Base-by-base conservation (phyloP, 202 grass and related monocot genomes). In the Bolboschoenoplectus hybrid region DNA sequence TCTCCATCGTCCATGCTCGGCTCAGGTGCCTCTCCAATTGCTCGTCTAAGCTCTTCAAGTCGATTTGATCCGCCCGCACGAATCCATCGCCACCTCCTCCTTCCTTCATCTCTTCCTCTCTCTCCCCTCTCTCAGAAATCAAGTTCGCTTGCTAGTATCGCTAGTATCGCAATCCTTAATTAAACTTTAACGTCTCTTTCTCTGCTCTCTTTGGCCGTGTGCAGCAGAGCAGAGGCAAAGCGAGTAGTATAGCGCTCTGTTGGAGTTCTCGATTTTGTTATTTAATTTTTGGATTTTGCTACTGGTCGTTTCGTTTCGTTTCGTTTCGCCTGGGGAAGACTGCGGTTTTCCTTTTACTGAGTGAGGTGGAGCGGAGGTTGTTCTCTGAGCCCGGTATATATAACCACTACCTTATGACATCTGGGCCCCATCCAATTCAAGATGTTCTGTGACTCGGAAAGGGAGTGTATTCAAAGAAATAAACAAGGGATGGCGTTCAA, bases 21-120 rank as follows among this genome's bases (percentile, higher is more conserved):
- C 89, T 84, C 73, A 98, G 89, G 86, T 98, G 93, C 93, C 93
- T 92, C 89, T 96, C 96, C 56, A 98, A 85, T 80, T 98, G 96
- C 87, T 98, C 96, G 89, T 98, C 96, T 68, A 98, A 82, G 91
- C 91, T 98, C 90, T 95, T 98, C 78, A 98, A 92, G 86, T 98
- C 96, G 87, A 98, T 98, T 85, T 98, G 96, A 63, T 98, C 96
- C 51, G 96, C 96, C 85, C 96, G 82, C 74, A 98, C 89, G 81
- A 98, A 98, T 62, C 96, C 96, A 77, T 88, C 83, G 81, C 84
- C 90, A 49, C 80, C 91, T 62, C 87, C 85, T 84, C 41, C 91
- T 75, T 91, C 89, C 90, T 89, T 81, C 75, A 35, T 69, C 61
- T 68, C 74, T 80, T 32, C 7, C 46, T 52, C 6, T 46, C 66